These are phyloP conservation scores for Beauveria varroae DNA, from an alignment of 2,329 filamentous ascomycete genomes.

Conservation along the genomic window DNA sequence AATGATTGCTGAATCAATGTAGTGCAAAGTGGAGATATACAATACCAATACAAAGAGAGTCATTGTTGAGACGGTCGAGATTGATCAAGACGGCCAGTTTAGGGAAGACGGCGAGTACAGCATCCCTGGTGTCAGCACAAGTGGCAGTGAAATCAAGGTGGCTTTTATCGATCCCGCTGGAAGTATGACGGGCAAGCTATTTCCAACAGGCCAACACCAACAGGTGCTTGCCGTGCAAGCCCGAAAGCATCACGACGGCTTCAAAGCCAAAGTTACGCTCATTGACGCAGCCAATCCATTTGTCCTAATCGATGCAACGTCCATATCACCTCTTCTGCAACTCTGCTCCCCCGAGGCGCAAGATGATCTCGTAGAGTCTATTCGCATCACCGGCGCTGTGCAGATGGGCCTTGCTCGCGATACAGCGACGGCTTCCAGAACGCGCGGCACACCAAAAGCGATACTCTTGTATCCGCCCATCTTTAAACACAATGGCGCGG, in stretches of 20 bases:
- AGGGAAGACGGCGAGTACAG: constrained; percentile 41
- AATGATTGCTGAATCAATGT: neutral
- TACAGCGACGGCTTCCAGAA: constrained; percentile 25
- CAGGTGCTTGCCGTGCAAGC: constrained; percentile 22
- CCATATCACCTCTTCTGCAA: constrained; percentile 20
- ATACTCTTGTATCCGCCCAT: neutral
- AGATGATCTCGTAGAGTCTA: constrained; percentile 22
- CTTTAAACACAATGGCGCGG: neutral
- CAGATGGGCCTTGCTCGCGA: neutral
- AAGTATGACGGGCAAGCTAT: constrained; percentile 49
- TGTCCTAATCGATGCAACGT: constrained; percentile 40
- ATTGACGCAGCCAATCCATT: constrained; percentile 32
- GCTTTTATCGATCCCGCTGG: constrained; percentile 53
- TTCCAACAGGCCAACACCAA: constrained; percentile 47
- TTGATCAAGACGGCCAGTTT: constrained; percentile 38
- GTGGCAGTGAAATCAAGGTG: constrained; percentile 46
- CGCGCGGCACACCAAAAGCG: neutral
- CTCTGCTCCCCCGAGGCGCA: constrained; percentile 1
- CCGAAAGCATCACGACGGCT: neutral
- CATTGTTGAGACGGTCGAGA: constrained; percentile 46
- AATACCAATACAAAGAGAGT: constrained; percentile 57
- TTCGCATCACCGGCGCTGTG: neutral
- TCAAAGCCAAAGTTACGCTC: constrained; percentile 26
- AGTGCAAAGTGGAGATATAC: constrained; percentile 35
- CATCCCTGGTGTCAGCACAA: constrained; percentile 52